These are phyloP conservation scores for Mycena metata DNA, from an alignment of 768 basidiomycete genomes.

Conservation along the genomic window DNA sequence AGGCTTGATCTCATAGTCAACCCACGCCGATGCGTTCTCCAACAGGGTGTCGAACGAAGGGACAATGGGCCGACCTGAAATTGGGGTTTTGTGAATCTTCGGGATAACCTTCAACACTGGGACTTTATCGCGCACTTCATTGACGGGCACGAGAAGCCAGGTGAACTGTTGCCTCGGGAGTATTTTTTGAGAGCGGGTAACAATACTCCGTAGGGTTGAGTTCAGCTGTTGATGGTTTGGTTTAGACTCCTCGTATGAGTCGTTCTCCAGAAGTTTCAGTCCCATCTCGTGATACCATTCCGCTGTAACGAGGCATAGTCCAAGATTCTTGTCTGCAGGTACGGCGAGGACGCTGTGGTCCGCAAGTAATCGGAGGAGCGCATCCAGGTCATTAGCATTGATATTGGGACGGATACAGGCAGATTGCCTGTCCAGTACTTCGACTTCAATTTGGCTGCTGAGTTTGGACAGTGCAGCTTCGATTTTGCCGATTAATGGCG, in stretches of 20 bases:
- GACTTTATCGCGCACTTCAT: background rate
- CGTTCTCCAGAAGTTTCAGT: background rate
- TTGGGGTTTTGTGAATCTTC: background rate
- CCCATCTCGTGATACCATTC: background rate
- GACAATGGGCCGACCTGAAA: background rate
- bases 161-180: background rate
- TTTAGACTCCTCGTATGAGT: background rate
- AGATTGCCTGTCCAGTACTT: background rate
- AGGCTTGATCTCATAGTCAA: background rate
- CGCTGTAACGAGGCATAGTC: background rate
- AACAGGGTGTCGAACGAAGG: background rate
- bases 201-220: background rate
- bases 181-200: too few relatives aligned
- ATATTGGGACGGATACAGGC: background rate
- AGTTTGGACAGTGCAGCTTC: constrained; percentile 12
- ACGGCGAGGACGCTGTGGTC: background rate
- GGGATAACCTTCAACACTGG: background rate
- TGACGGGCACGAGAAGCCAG: background rate
- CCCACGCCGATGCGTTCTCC: background rate
- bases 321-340: background rate
- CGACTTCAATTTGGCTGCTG: background rate
- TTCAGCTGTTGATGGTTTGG: background rate
- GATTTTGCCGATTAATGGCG: constrained; percentile 8
- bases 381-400: background rate
- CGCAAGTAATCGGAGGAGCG: background rate